Base-by-base conservation (phyloP, 2,329 filamentous ascomycete genomes). In the Paradendryphiella salina region DNA sequence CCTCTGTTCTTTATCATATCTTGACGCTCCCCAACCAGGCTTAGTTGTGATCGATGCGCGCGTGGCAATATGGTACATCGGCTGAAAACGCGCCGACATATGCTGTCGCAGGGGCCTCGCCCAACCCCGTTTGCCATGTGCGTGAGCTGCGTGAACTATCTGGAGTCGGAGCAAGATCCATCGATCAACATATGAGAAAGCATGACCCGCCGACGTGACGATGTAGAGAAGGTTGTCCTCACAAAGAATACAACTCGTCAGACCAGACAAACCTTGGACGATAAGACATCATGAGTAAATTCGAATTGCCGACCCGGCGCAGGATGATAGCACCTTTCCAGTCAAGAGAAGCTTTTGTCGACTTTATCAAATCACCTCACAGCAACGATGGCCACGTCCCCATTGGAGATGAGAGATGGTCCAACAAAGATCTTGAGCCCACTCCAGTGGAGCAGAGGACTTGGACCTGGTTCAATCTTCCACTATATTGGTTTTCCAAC, bases 381-480 rank as follows among this genome's bases (percentile, higher is more conserved):
- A 43, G 46, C 9, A 54, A 56, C 14, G 54, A 61, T 5, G 59
- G 55, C 3, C 52, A 54, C 3, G 31, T 36, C 10, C 46, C 52
- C 4, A 49, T 63, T 21, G 60, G 61, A 2, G 51, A 64, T 29
- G 35, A 56, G 29, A 59, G 29, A 55, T 65, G 60, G 62, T 63
- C 59, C 2, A 65, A 65, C 33, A 64, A 60, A 50, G 62, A 65
- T 50, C 55, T 65, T 11, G 60, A 63, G 33, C 63, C 63, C 18
- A 63, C 63, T 5, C 52, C 57, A 14, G 50, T 58, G 3, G 53
- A 62, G 26, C 52, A 65, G 18, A 54, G 61, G 26, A 66, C 60
- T 4, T 65, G 63, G 63, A 63, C 63, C n/a, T 64, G 63, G 63
- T 63, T 62, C 10, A 62, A 60, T n/a, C 29, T 66, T 3, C 60